Evolutionary conservation across 192 early-diverging fungal genomes (phyloP), one percentile per base, ranked within the genome.

Genomic region (Umbelopsis sp.): DNA sequence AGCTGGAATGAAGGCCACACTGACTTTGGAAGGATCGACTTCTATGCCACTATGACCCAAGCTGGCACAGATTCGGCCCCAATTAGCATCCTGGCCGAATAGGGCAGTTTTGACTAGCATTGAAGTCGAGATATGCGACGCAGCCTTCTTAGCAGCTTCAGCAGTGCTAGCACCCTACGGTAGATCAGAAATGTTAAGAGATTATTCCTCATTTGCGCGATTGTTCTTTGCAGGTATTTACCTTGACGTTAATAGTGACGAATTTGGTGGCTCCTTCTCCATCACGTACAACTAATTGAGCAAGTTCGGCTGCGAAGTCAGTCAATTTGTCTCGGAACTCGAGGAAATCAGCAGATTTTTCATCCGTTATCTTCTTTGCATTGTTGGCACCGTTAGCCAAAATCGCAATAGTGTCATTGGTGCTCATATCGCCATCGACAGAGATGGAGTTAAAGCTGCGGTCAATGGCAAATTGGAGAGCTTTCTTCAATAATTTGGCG

Each of bases 211-310:
- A 45, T 2, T 64, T 23, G 25, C 33, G 22, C n/a, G 8, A 15
- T 9, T 45, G 44, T 18, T 41, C 23, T 49, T 11, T 0, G 15
- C 0, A 35, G 11, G 2, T 47, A 53, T 52, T 71, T 76, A 91
- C 91, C 81, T 87, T 85, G 22, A 98, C 92, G 37, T 90, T 84
- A 20, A 98, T 84, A 5, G 95, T 95, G 46, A 98, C 87, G 77
- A 98, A 98, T 81, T 97, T 98, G 61, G 97, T 98, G 1, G 97
- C 97, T 0, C 97, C 97, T 80, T 98, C 97, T 45, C 97, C 97
- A 82, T 98, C 97, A 61, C 94, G 80, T 12, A 98, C 97, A 15
- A 98, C 91, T 15, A 97, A 84, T 64, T 93, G 85, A 8, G 97
- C 93, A 47, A 98, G 80, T 49, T 97, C 93, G 15, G 87, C 88